Percentiles rank a stretch among this genome's conserved stretches.
Conservation (phyloP, 2,329 filamentous ascomycete species). For the Microdochium nivale region DNA sequence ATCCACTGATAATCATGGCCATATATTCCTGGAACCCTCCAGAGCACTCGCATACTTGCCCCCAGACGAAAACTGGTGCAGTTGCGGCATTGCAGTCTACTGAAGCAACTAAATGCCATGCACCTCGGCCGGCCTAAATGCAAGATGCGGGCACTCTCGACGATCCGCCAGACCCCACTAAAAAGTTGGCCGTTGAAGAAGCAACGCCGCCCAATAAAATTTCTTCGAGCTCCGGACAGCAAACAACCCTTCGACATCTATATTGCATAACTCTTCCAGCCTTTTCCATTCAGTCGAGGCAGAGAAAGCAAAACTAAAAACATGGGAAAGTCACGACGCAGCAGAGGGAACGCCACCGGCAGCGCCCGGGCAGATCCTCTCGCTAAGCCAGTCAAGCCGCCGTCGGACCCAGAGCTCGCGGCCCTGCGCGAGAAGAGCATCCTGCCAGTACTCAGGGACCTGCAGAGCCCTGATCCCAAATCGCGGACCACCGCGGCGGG, state of each 20-base stretch:
- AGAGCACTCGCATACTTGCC: too few species aligned
- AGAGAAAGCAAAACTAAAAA: slow-evolving; percentile 6
- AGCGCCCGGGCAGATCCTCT: slow-evolving; percentile 45
- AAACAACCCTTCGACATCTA: slow-evolving; percentile 4
- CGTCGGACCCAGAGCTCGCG: slow-evolving; percentile 53
- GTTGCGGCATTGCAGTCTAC: too few species aligned
- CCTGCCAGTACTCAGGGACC: slow-evolving; percentile 51
- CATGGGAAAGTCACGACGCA: slow-evolving; percentile 55
- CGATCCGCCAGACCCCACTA: neutral
- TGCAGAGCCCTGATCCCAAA: slow-evolving; percentile 50
- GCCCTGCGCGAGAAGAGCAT: slow-evolving; percentile 56
- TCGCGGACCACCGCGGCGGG: slow-evolving; percentile 49
- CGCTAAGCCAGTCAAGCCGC: slow-evolving; percentile 49
- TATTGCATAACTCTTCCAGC: slow-evolving; percentile 2
- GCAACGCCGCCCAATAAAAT: neutral
- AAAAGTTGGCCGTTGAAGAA: slow-evolving; percentile 1
- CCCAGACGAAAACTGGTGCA: too few species aligned
- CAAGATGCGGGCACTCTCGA: too few species aligned
- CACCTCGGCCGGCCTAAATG: too few species aligned
- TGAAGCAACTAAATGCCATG: too few species aligned
- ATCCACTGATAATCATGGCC: too few species aligned
- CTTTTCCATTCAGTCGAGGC: neutral
- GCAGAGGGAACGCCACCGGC: slow-evolving; percentile 30
- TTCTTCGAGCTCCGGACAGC: neutral
- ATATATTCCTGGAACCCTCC: too few species aligned